Percentiles rank a stretch among this genome's conserved stretches.
Evolutionary conservation across 169 alveolate genomes (phyloP).

Genomic region (Plasmodium blacklocki): DNA sequence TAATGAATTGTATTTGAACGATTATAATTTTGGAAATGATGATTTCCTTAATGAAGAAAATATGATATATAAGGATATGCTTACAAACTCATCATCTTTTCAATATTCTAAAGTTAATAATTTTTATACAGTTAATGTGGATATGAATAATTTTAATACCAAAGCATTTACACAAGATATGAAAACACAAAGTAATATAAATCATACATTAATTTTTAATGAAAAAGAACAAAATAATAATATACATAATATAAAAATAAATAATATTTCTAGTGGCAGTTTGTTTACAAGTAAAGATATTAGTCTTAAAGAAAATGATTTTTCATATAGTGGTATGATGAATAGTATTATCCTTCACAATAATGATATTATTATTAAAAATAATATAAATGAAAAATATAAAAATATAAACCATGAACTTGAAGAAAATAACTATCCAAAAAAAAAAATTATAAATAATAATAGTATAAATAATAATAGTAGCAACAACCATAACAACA

Average conservation of each 20-base stretch:
- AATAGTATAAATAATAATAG: not conserved
- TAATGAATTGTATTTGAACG: conserved; percentile 26
- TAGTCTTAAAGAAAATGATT: conserved; percentile 11
- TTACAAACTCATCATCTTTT: conserved; percentile 57
- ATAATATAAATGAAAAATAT: conserved; percentile 13
- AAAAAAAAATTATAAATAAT: not conserved
- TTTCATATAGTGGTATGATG: conserved; percentile 27
- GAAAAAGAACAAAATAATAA: conserved; percentile 4
- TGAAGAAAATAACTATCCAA: not conserved
- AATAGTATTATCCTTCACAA: conserved; percentile 1
- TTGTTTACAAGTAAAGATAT: conserved; percentile 31
- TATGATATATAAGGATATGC: conserved; percentile 58
- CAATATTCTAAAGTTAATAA: conserved; percentile 64
- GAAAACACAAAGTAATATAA: conserved; percentile 14
- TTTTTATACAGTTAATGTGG: conserved; percentile 46
- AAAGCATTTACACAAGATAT: conserved; percentile 14
- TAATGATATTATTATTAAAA: conserved; percentile 17
- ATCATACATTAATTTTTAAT: not conserved
- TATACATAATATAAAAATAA: conserved; percentile 13
- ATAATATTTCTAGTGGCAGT: conserved; percentile 33
- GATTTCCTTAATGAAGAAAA: conserved; percentile 59
- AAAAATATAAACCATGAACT: not conserved
- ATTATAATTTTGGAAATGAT: conserved; percentile 52
- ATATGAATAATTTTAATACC: conserved; percentile 35
- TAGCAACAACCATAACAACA: too few species aligned